Conservation (phyloP, 495 filamentous ascomycete species). For the Trichoderma erinaceum region DNA sequence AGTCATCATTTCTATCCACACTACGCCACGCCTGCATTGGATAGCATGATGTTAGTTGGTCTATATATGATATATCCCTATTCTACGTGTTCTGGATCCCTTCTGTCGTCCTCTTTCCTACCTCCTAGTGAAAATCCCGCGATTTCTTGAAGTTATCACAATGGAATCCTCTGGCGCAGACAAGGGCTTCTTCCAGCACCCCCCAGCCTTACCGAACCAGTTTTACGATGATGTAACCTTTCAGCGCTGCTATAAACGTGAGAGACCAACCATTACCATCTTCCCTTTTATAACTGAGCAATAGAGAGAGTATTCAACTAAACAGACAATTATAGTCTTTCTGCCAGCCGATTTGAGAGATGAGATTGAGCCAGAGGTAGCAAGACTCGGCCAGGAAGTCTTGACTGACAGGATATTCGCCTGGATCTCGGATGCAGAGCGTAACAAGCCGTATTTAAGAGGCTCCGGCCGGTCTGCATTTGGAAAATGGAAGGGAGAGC, state of each 20-base stretch:
- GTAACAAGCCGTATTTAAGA: slow-evolving; percentile 48
- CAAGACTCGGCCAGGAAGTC: slow-evolving; percentile 38
- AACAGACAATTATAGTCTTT: slow-evolving; percentile 36
- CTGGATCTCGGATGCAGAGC: slow-evolving; percentile 54
- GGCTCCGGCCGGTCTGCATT: slow-evolving; percentile 44
- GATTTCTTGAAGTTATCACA: not conserved
- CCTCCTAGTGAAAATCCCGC: too few relatives aligned
- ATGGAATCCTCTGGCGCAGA: slow-evolving; percentile 43
- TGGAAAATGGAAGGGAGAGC: slow-evolving; percentile 39
- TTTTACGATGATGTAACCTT: slow-evolving; percentile 39
- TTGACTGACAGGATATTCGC: slow-evolving; percentile 39
- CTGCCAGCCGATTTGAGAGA: slow-evolving; percentile 34
- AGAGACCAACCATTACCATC: not conserved
- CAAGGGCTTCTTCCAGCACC: slow-evolving; percentile 44
- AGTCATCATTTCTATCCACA: too few relatives aligned
- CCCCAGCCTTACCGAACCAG: slow-evolving; percentile 41
- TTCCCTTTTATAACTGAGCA: too few relatives aligned
- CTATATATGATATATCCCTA: too few relatives aligned
- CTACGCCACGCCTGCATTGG: too few relatives aligned
- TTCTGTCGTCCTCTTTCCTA: too few relatives aligned
- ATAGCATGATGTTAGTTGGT: too few relatives aligned
- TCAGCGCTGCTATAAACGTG: slow-evolving; percentile 37
- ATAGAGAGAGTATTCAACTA: not conserved
- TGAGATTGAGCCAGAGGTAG: slow-evolving; percentile 33
- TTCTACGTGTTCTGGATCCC: too few relatives aligned